Percentiles rank a stretch among this genome's conserved stretches.
These are phyloP conservation scores for Delonix regia DNA, from an alignment of 306 rosid species.

Conservation along the genomic window DNA sequence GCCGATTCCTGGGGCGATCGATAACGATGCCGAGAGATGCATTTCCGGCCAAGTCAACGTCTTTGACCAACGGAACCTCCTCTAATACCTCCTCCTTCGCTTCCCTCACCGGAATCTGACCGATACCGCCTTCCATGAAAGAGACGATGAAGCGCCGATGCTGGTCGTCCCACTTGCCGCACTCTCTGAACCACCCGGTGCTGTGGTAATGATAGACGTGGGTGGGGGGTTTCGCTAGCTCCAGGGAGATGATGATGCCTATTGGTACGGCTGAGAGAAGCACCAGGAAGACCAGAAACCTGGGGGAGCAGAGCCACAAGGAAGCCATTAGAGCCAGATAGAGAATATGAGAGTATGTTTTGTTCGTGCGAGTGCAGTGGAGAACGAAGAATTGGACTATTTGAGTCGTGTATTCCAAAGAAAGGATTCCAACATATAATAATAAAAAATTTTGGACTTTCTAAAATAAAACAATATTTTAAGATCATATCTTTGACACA, in stretches of 20 bases:
- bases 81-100: constrained; percentile 30
- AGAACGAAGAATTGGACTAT: not conserved
- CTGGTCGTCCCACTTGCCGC: constrained; percentile 77
- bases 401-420: not conserved
- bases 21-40: constrained; percentile 67
- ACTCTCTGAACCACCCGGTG: constrained; percentile 70
- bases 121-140: constrained; percentile 69
- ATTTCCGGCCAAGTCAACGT: constrained; percentile 62
- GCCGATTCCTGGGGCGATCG: constrained; percentile 64
- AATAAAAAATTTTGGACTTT: too few species aligned
- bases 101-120: constrained; percentile 51
- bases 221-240: constrained; percentile 58
- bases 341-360: not conserved
- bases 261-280: constrained; percentile 72
- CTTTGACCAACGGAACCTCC: constrained; percentile 59
- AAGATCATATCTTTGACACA: too few species aligned
- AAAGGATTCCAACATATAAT: not conserved
- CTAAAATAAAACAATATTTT: too few species aligned
- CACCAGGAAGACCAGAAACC: constrained; percentile 46
- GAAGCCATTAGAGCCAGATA: constrained; percentile 28
- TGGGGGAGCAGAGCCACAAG: constrained; percentile 53
- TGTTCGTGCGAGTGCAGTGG: not conserved
- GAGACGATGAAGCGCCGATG: constrained; percentile 67
- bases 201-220: constrained; percentile 77
- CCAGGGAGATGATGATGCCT: constrained; percentile 67